Evolutionary conservation across 2,329 filamentous ascomycete species (phyloP), one percentile per base, ranked within the genome.

Genomic region (Chaetomium globosum): DNA sequence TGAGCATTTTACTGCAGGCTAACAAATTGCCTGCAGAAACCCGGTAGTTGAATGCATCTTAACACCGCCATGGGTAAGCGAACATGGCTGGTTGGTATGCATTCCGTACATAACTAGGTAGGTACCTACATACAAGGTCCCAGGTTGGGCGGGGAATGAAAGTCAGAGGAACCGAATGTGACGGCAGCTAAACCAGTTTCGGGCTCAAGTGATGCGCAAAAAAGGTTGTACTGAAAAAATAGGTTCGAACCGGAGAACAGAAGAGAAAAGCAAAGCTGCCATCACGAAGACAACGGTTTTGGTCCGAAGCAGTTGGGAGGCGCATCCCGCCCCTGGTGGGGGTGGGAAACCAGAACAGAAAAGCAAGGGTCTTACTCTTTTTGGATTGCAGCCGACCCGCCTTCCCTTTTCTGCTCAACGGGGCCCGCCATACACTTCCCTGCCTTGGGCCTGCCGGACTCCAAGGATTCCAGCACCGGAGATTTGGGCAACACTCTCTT

Each of bases 361-460:
- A 10, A n/a, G 12, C 59, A 49, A 62, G 59, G 59, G 64, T 39
- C 21, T 56, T 60, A 21, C 63, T 46, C 7, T 33, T 64, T 65
- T 46, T 7, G 58, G 58, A 53, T 21, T 13, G 13, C 49, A 43
- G 49, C 36, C 52, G 57, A 64, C 57, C 52, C 59, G 53, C 58
- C 48, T 61, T 52, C 46, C 63, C 43, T 28, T 55, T 51, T 16
- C n/a, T 46, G 58, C n/a, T 31, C 16, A 26, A 7, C n/a, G 5
- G n/a, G 46, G 39, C 31, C 58, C 52, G 46, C 58, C 21, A 10
- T 19, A 10, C 28, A 7, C 16, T 43, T 19, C 39, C 31, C 26
- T 36, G 33, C 13, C 49, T 33, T 57, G 52, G 48, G 6, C 36
- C 36, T 16, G 16, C 36, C 16, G 19, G 19, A 10, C 36, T 43